Evolutionary conservation across 1,284 basidiomycete genomes (phyloP).

Genomic region (Ceratobasidium sp.): DNA sequence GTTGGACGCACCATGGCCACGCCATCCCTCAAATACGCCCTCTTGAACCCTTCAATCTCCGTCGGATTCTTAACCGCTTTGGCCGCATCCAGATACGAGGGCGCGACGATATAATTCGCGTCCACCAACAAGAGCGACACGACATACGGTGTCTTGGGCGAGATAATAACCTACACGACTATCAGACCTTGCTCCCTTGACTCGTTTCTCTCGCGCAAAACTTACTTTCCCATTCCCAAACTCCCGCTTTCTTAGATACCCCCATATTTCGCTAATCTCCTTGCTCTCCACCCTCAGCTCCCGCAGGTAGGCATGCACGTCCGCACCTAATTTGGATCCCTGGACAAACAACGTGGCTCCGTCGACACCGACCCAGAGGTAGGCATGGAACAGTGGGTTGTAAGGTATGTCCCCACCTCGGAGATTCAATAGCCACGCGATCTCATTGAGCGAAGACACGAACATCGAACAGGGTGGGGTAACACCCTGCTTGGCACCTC

Average conservation of each 20-base stretch:
- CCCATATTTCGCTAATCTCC: slow-evolving; percentile 85
- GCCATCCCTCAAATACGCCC: slow-evolving; percentile 92
- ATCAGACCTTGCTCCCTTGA: slow-evolving; percentile 1
- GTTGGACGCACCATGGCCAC: slow-evolving; percentile 79
- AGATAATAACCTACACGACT: slow-evolving; percentile 68
- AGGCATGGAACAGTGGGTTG: slow-evolving; percentile 90
- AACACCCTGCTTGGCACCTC: not conserved
- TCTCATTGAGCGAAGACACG: slow-evolving; percentile 39
- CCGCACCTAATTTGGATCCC: slow-evolving; percentile 67
- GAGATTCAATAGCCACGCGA: slow-evolving; percentile 85
- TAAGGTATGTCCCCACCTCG: slow-evolving; percentile 89
- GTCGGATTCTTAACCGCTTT: slow-evolving; percentile 90
- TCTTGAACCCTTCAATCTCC: slow-evolving; percentile 85
- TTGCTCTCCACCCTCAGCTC: slow-evolving; percentile 70
- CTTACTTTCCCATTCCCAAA: slow-evolving; percentile 81
- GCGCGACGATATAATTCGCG: slow-evolving; percentile 77
- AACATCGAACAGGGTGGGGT: slow-evolving; percentile 37
- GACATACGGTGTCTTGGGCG: slow-evolving; percentile 79
- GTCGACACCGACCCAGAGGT: slow-evolving; percentile 78
- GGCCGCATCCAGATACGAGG: slow-evolving; percentile 79
- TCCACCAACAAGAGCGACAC: slow-evolving; percentile 84
- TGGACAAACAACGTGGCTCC: slow-evolving; percentile 79
- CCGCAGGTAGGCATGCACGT: slow-evolving; percentile 70
- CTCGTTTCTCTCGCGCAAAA: slow-evolving; percentile 35
- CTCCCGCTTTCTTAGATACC: slow-evolving; percentile 77